These are phyloP conservation scores for Venturia carpophila DNA, from an alignment of 2,329 filamentous ascomycete genomes.

Conservation along the genomic window DNA sequence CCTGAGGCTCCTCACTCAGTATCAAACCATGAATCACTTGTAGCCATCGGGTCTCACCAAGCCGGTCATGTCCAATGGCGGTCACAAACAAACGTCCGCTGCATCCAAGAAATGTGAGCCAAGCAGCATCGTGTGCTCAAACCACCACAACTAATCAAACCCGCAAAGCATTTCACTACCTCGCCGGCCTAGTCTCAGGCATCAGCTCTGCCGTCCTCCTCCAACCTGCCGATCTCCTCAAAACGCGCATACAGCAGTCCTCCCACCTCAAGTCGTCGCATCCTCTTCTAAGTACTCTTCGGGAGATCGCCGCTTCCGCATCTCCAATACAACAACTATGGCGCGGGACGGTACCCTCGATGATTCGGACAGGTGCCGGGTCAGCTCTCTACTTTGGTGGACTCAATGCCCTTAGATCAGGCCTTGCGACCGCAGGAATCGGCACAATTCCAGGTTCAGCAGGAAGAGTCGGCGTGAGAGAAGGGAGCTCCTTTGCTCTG, in stretches of 20 bases:
- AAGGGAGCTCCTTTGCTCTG: conserved; percentile 56
- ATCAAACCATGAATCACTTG: neutral
- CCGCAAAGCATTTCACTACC: conserved; percentile 69
- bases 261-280: conserved; percentile 45
- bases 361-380: conserved; percentile 86
- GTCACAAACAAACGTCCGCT: conserved; percentile 11
- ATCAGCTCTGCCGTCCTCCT: conserved; percentile 81
- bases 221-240: conserved; percentile 91
- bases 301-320: conserved; percentile 58
- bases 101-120: conserved; percentile 5
- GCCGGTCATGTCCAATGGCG: conserved; percentile 9
- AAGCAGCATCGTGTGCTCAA: neutral
- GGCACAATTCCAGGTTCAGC: conserved; percentile 17
- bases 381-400: conserved; percentile 90
- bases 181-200: conserved; percentile 80
- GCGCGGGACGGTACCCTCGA: conserved; percentile 86
- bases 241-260: conserved; percentile 91
- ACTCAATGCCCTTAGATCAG: conserved; percentile 58
- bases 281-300: conserved; percentile 59
- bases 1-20: neutral
- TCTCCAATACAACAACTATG: conserved; percentile 69
- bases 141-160: neutral
- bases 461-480: conserved; percentile 19
- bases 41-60: neutral
- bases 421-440: conserved; percentile 20